Conservation (phyloP, 2,329 filamentous ascomycete species). For the Pezicula rhizophila region DNA sequence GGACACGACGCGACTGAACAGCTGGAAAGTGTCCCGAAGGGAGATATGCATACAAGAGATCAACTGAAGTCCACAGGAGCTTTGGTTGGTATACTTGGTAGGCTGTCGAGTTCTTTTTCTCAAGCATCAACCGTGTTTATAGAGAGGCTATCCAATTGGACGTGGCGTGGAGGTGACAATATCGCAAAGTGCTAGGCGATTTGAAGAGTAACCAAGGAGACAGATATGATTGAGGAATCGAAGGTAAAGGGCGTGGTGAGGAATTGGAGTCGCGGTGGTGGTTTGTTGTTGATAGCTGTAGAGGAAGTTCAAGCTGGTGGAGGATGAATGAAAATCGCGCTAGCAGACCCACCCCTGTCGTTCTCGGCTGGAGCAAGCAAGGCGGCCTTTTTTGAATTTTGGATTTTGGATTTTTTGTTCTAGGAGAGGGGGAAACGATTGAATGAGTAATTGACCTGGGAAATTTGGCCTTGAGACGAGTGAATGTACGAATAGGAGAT, state of each 20-base stretch:
- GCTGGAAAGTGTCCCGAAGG: neutral
- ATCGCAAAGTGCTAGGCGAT: conserved; percentile 4
- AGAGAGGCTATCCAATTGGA: conserved; percentile 2
- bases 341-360: neutral
- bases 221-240: conserved; percentile 5
- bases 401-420: neutral
- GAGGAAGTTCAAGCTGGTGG: neutral
- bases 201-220: conserved; percentile 13
- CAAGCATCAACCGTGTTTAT: conserved; percentile 22
- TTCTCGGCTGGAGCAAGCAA: no score
- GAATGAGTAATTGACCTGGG: neutral
- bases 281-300: neutral
- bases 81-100: neutral
- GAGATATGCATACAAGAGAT: conserved; percentile 1
- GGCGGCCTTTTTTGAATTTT: no score
- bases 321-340: neutral
- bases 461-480: neutral
- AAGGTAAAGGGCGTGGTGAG: conserved; percentile 10
- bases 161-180: conserved; percentile 4
- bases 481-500: no score
- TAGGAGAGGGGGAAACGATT: neutral
- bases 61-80: neutral
- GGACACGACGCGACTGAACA: conserved; percentile 17
- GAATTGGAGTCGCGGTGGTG: neutral
- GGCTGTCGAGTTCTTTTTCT: neutral